Evolutionary conservation across 1,139 yeast genomes (phyloP).

Genomic region (Geotrichum phurueaensis): DNA sequence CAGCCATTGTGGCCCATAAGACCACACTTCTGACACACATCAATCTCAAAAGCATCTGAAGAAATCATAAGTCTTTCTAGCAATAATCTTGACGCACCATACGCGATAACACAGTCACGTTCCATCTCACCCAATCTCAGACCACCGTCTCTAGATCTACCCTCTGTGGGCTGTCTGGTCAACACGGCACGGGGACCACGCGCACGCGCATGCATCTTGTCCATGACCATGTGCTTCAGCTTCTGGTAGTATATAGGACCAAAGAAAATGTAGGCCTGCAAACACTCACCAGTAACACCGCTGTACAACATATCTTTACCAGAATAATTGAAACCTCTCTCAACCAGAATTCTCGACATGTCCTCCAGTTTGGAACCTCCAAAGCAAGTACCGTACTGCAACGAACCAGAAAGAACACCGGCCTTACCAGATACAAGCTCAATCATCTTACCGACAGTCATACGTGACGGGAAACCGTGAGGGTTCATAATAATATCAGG

Average conservation of each 20-base stretch:
- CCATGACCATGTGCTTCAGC: conserved; percentile 97
- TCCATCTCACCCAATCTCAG: conserved; percentile 99
- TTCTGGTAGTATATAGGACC: conserved; percentile 98
- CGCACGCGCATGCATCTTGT: conserved; percentile 99
- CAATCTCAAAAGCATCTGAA: conserved; percentile 96
- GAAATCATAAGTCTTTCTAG: conserved; percentile 93
- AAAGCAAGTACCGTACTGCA: conserved; percentile 96
- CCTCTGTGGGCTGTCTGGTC: conserved; percentile 98
- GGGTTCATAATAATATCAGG: conserved; percentile 99
- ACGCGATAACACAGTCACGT: conserved; percentile 98
- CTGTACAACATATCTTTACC: conserved; percentile 97
- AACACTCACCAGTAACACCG: conserved; percentile 97
- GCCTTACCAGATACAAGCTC: conserved; percentile 96
- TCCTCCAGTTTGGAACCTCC: conserved; percentile 95
- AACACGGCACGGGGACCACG: conserved; percentile 98
- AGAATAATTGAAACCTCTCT: conserved; percentile 86
- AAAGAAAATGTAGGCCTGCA: conserved; percentile 95
- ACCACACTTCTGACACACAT: conserved; percentile 92
- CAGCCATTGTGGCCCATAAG: conserved; percentile 95
- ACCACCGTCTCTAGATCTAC: conserved; percentile 99
- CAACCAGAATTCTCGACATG: conserved; percentile 88
- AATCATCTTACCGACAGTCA: conserved; percentile 99
- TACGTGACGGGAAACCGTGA: conserved; percentile 98
- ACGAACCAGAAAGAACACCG: conserved; percentile 84
- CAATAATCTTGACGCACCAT: conserved; percentile 94